Evolutionary conservation across 176 grass and related monocot species (phyloP), one percentile per base, ranked within the genome.

Genomic region (Cocos nucifera): DNA sequence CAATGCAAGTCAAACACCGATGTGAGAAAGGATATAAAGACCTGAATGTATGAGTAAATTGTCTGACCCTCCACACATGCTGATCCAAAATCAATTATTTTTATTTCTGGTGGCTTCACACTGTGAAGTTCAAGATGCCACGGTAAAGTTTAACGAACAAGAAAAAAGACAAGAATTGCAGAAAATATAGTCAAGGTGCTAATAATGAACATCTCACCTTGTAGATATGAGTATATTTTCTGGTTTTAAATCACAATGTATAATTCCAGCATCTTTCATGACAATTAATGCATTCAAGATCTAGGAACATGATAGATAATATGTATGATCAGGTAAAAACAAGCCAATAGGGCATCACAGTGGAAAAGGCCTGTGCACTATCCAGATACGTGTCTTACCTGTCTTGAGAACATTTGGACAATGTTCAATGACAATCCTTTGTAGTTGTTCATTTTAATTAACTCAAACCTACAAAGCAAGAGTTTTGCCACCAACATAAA

Each of bases 41-140:
- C 94, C 94, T 98, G 88, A 73, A 98, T 98, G 69, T 98, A 98
- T 12, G 94, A 89, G 74, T 98, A 98, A 73, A 93, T 61, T 35
- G 94, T 98, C 73, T 82, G 81, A 49, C 84, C 87, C 76, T 93
- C 94, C 81, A 77, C 73, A 74, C 94, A 98, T n/a, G 88, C 94
- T 83, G 94, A 93, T 24, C 94, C 94, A 81, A 98, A 98, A 89
- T 98, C 94, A 77, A 98, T 98, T 53, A 98, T 88, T 81, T 98
- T 98, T 73, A 98, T 84, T 83, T 83, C 81, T 74, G 88, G 75
- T 81, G 76, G 79, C 70, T 86, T 89, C 74, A 82, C 73, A 68
- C 94, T 98, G 76, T 52, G 82, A 69, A 88, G 49, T 28, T 51
- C 10, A 21, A 56, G 65, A 56, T 35, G 4, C 1, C 32, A 56